phyloP scores from a whole-genome alignment of 1,284 basidiomycete genomes.

The Sanghuangporus sanghuang region DNA sequence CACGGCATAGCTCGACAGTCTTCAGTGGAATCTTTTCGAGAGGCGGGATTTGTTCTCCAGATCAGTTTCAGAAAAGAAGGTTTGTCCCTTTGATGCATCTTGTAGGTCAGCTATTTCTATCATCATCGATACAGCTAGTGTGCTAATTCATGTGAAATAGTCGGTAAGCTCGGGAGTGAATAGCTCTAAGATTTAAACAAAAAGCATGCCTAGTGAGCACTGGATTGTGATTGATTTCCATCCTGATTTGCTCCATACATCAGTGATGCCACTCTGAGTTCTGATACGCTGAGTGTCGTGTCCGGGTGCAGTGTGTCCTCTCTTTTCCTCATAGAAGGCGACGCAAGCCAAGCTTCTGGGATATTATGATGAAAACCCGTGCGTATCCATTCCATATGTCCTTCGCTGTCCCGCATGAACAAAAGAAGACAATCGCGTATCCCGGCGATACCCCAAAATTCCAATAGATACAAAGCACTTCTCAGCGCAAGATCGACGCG shows the following conservation, averaged over 20 bases:
- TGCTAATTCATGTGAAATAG: neutral
- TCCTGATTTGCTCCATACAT: neutral
- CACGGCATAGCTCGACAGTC: neutral
- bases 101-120: neutral
- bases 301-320: neutral
- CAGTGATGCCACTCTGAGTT: neutral
- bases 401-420: constrained; percentile 41
- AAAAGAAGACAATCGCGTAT: constrained; percentile 41
- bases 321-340: neutral
- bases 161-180: neutral
- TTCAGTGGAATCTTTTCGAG: neutral
- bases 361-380: constrained; percentile 5
- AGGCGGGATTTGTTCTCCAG: neutral
- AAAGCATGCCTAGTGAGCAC: neutral
- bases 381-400: constrained; percentile 30
- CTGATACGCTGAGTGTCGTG: neutral
- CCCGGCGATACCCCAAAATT: constrained; percentile 35
- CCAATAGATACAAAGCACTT: constrained; percentile 31
- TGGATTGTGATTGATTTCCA: neutral
- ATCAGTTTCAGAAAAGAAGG: neutral
- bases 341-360: neutral
- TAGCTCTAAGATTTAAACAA: neutral
- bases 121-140: neutral
- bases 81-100: neutral
- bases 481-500: constrained; percentile 22